Conservation (phyloP, 169 alveolate genomes). For the Cryptosporidium viatorum region DNA sequence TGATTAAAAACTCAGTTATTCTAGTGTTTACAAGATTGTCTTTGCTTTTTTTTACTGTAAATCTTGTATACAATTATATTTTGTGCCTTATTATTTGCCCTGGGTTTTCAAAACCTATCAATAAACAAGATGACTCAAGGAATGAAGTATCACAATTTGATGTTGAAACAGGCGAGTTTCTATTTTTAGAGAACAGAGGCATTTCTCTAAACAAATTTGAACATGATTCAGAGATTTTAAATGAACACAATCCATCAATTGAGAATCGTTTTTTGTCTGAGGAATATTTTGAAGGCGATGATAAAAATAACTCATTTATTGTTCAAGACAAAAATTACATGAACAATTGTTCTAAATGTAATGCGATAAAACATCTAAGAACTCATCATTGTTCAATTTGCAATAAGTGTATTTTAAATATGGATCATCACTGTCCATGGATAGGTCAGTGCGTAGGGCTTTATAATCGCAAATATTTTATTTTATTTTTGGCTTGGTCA, state of each 20-base stretch:
- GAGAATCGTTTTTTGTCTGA: not conserved
- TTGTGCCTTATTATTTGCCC: constrained; percentile 33
- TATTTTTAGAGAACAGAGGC: not conserved
- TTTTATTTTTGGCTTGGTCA: constrained; percentile 78
- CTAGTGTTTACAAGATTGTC: not conserved
- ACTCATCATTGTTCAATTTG: constrained; percentile 90
- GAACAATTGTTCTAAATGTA: constrained; percentile 37
- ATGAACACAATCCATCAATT: not conserved
- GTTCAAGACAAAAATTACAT: not conserved
- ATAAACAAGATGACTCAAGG: not conserved
- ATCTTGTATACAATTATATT: constrained; percentile 51
- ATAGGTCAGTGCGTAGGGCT: constrained; percentile 90
- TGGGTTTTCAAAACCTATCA: constrained; percentile 23
- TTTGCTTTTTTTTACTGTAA: constrained; percentile 37
- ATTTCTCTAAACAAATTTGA: not conserved
- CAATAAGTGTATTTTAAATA: constrained; percentile 87
- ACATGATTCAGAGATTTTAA: not conserved
- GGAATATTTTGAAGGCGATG: not conserved
- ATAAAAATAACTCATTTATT: not conserved
- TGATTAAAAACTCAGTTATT: not conserved
- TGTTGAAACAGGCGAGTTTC: not conserved
- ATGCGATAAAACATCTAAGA: constrained; percentile 81
- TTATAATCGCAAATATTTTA: constrained; percentile 89
- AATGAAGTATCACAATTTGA: not conserved
- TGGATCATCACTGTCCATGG: constrained; percentile 95